Base-by-base conservation (phyloP, 2,329 filamentous ascomycete species). In the Penicillium sp. region DNA sequence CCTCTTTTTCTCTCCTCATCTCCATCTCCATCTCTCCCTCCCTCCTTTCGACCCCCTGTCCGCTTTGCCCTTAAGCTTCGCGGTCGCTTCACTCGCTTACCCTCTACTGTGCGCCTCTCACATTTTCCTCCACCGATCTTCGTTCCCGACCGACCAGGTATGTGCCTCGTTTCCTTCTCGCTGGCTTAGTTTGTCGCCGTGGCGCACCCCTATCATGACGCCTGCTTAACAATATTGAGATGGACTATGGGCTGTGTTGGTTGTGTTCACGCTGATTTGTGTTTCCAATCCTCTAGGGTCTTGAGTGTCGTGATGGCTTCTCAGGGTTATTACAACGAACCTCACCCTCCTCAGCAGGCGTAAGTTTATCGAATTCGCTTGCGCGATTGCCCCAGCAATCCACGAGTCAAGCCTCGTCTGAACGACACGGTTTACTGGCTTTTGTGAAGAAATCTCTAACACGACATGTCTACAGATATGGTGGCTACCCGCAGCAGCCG, bases 301-400 rank as follows among this genome's bases (percentile, higher is more conserved):
- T 14, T n/a, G 21, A 7, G 7, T 11, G 26, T 14, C 26, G 26
- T 9, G 5, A 73, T 74, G 71, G 63, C 70, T 33, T 62, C 56
- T 51, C 67, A 71, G 54, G 57, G 56, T 19, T 70, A 70, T 53
- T 72, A 71, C 54, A 48, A 54, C 29, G 46, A 47, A 13, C 49
- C 45, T 11, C 47, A 41, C 4, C 54, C 48, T 14, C 50, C 50
- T 14, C 54, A 51, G 16, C 51, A 39, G 27, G 38, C 28, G 48
- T 53, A 46, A 50, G 50, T 50, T 34, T 25, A 23, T 19, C 19
- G 21, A 25, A 25, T 7, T 11, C 7, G 7, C 21, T 25, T 7
- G 21, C 21, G 7, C 11, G 21, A 25, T 25, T 25, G 21, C 11
- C 21, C 7, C 21, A 25, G n/a, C n/a, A n/a, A n/a, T n/a, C n/a